Evolutionary conservation across 495 filamentous ascomycete species (phyloP), one percentile per base, ranked within the genome.

Genomic region (Penicillium cosmopolitanum): DNA sequence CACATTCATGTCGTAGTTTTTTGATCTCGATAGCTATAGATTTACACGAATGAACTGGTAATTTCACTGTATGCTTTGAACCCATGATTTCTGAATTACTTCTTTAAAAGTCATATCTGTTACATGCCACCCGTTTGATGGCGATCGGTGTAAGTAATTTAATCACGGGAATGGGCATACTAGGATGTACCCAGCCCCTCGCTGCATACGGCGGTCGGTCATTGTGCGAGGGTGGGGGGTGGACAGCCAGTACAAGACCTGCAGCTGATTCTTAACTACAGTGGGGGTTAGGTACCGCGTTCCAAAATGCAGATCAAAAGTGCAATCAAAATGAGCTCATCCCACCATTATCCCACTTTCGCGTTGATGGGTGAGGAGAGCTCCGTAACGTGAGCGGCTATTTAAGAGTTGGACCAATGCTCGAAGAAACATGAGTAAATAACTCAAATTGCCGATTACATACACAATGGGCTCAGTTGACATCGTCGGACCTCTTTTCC

Each of bases 401-500:
- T 62, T 36, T 50, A 57, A 62, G 31, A 50, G 19, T 9, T 12
- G 21, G 12, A 19, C 0, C 21, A 25, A 13, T 42, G 42, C 44
- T 16, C 4, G 16, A 15, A 21, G 18, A 48, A 28, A 53, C n/a
- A 5, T 13, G 15, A 16, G 18, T 40, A 36, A 53, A 8, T 15
- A 56, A 12, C n/a, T n/a, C 10, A 51, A 38, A 33, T 44, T 31
- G 12, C 3, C 48, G 31, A 50, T 55, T 50, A 16, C 53, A 44
- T 19, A 7, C 61, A 67, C 25, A 56, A 69, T 72, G 69, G 71
- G 71, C 42, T 72, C 68, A 53, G 53, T 72, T 21, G 59, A 67
- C 10, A 34, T 58, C n/a, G 54, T 62, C 47, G 66, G 66, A n/a
- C 48, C 64, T 44, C 77, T 87, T 46, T 87, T 88, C 74, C 63